Conservation (phyloP, 306 rosid genomes). For the Trifolium dubium region DNA sequence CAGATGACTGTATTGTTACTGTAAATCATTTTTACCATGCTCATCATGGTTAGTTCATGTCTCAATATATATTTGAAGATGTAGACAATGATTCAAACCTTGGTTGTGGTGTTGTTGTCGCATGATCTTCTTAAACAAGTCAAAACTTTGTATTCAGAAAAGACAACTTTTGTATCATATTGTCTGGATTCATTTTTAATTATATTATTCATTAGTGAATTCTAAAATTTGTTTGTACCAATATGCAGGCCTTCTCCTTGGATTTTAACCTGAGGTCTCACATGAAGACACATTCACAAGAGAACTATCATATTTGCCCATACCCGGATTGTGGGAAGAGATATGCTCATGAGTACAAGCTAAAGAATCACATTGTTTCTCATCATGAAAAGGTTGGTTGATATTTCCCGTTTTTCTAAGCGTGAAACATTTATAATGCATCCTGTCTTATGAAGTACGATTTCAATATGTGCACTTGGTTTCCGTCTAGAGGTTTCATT, state of each 20-base stretch:
- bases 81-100: conserved; percentile 6
- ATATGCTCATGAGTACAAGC: conserved; percentile 96
- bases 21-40: neutral
- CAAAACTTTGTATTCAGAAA: conserved; percentile 5
- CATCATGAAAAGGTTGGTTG: conserved; percentile 92
- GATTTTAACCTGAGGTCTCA: conserved; percentile 94
- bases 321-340: conserved; percentile 95
- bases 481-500: conserved; percentile 4
- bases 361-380: conserved; percentile 86
- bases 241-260: conserved; percentile 85
- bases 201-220: neutral
- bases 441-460: conserved; percentile 13
- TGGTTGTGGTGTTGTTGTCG: neutral
- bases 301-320: conserved; percentile 93
- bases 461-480: neutral
- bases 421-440: conserved; percentile 8
- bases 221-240: conserved; percentile 26
- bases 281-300: conserved; percentile 98
- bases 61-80: conserved; percentile 26
- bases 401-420: conserved; percentile 7
- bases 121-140: conserved; percentile 18
- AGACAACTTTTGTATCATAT: conserved; percentile 19
- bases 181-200: neutral
- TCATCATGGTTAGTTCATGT: conserved; percentile 18
- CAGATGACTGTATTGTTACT: conserved; percentile 9